phyloP scores from a whole-genome alignment of 805 yeast genomes.

The Ascoidea rubescens region DNA sequence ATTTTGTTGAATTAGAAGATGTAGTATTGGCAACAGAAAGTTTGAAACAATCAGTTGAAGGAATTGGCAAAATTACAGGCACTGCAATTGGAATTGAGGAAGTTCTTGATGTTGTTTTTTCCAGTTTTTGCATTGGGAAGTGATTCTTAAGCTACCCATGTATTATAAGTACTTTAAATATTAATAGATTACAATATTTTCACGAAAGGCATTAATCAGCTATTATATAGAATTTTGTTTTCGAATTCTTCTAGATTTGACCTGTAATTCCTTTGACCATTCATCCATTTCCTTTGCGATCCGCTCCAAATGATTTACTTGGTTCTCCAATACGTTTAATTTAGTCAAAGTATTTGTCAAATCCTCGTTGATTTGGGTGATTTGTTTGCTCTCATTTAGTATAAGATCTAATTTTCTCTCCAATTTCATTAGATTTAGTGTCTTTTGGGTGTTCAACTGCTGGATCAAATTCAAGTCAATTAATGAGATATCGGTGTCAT shows the following conservation, averaged over 20 bases:
- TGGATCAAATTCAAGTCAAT: slow-evolving; percentile 34
- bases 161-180: neutral
- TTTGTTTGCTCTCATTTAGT: slow-evolving; percentile 10
- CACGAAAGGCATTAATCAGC: neutral
- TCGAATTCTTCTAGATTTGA: slow-evolving; percentile 20
- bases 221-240: slow-evolving; percentile 1
- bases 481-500: slow-evolving; percentile 24
- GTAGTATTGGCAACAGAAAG: slow-evolving; percentile 73
- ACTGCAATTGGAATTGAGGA: slow-evolving; percentile 83
- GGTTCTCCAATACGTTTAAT: slow-evolving; percentile 19
- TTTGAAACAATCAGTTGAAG: slow-evolving; percentile 59
- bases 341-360: slow-evolving; percentile 15
- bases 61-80: slow-evolving; percentile 89
- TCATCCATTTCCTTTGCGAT: slow-evolving; percentile 45
- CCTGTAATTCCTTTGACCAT: slow-evolving; percentile 43
- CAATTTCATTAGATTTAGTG: slow-evolving; percentile 33
- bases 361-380: slow-evolving; percentile 14
- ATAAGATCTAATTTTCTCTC: slow-evolving; percentile 26
- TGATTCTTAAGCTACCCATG: slow-evolving; percentile 17
- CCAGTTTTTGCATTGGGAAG: slow-evolving; percentile 90
- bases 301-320: slow-evolving; percentile 26
- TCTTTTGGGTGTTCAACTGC: slow-evolving; percentile 43
- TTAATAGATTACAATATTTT: neutral
- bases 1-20: slow-evolving; percentile 40
- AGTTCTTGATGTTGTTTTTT: slow-evolving; percentile 78